A percentile compares a stretch with the other conserved stretches of the same genome.
Conservation (phyloP, 345 rosid species). For the Aquilaria sinensis region DNA sequence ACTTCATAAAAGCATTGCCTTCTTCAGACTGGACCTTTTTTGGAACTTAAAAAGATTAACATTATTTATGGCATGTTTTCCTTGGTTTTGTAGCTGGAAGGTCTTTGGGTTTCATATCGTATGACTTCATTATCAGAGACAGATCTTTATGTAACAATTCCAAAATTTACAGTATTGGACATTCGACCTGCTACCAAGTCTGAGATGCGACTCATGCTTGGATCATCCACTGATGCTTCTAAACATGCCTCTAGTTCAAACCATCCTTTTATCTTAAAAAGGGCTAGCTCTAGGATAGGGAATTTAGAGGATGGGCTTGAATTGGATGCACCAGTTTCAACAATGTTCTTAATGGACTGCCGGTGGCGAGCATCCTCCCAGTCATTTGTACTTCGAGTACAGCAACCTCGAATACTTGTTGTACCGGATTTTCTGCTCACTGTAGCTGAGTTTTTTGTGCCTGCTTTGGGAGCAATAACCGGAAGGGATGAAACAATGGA, state of each 20-base stretch:
- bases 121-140: conserved; percentile 87
- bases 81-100: conserved; percentile 66
- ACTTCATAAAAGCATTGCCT: background rate
- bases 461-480: conserved; percentile 77
- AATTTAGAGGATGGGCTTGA: conserved; percentile 45
- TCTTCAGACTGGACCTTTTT: background rate
- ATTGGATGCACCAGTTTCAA: conserved; percentile 55
- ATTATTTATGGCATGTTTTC: background rate
- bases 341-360: conserved; percentile 94
- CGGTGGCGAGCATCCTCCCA: conserved; percentile 89
- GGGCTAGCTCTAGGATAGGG: conserved; percentile 42
- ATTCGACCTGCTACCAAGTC: conserved; percentile 82
- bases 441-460: conserved; percentile 93
- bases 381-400: conserved; percentile 79
- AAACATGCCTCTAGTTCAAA: conserved; percentile 68
- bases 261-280: conserved; percentile 39
- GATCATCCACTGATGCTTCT: conserved; percentile 82
- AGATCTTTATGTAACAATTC: conserved; percentile 88
- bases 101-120: conserved; percentile 91
- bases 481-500: conserved; percentile 93
- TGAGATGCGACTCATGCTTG: conserved; percentile 99
- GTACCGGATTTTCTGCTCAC: conserved; percentile 98
- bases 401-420: conserved; percentile 92
- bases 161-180: conserved; percentile 82
- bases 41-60: too few relatives aligned